Base-by-base conservation (phyloP, 495 filamentous ascomycete species). In the Monascus purpureus region DNA sequence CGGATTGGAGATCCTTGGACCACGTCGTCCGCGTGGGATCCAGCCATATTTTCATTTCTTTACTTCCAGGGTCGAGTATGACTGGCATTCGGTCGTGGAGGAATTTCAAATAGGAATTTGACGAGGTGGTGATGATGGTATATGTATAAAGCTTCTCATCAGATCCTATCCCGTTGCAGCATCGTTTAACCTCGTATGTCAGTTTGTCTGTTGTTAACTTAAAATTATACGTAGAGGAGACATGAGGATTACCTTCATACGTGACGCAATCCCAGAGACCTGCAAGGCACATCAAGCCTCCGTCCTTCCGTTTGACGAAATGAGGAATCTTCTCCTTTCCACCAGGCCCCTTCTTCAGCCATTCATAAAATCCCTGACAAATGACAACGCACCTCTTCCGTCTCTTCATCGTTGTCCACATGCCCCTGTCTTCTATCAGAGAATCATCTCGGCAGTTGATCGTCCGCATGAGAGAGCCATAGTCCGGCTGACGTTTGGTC, bases 361-460 rank as follows among this genome's bases (percentile, higher is more conserved):
- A 97, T 53, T 97, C 90, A 52, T 88, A 97, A 55, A 95, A 97
- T 2, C 90, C 90, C 53, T 94, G 76, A 9, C 79, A 83, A 2
- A 88, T 41, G 2, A 97, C 74, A 25, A 95, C 61, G 47, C 90
- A 97, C 15, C 90, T 67, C 50, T 94, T 93, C 43, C 63, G 71
- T 29, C 73, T 67, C 52, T 93, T 95, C 80, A 96, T 93, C 9
- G 65, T 70, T 16, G 69, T 78, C 90, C 90, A 97, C 75, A 94
- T 83, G 8, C 86, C 85, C 2, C 72, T 67, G 14, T 77, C 68
- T 6, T 78, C 69, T 1, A 68, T 58, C 4, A 97, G 59, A 2
- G 84, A 90, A 53, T 95, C 90, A 46, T 87, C 86, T 14, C 90
- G 78, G 52, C 86, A 94, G 52, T 97, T 97, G 49, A 96, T 97